phyloP scores from a whole-genome alignment of 2,329 filamentous ascomycete genomes.

The Fusarium continuum region DNA sequence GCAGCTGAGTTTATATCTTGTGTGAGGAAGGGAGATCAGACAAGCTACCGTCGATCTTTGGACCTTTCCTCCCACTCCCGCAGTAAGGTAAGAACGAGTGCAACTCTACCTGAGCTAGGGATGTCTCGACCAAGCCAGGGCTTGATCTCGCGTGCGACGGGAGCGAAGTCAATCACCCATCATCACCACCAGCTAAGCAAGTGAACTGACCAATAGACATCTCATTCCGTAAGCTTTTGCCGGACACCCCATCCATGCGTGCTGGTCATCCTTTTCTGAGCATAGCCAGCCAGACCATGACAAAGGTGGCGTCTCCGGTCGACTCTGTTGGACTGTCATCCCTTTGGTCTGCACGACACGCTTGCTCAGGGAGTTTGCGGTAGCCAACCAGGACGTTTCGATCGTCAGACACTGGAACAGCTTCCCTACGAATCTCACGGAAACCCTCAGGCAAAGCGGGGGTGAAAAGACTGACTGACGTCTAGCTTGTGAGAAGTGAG shows the following conservation, averaged over 20 bases:
- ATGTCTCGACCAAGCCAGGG: constrained; percentile 17
- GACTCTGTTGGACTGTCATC: constrained; percentile 7
- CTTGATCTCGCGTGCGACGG: constrained; percentile 27
- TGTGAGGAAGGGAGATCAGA: constrained; percentile 6
- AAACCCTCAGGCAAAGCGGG: neutral
- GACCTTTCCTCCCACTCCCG: neutral
- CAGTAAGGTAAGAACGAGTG: constrained; percentile 13
- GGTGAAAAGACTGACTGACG: neutral
- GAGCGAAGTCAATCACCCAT: constrained; percentile 30
- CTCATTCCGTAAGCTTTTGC: constrained; percentile 25
- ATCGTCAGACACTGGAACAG: constrained; percentile 11
- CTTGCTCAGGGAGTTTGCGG: neutral
- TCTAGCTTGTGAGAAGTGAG: constrained; percentile 17
- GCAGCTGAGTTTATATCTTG: constrained; percentile 24
- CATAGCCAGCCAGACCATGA: constrained; percentile 28
- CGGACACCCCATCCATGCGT: constrained; percentile 22
- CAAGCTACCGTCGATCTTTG: constrained; percentile 27
- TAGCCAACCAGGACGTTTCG: constrained; percentile 27
- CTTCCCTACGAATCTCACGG: constrained; percentile 1
- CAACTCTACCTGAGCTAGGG: constrained; percentile 12
- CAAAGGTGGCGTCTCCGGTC: constrained; percentile 31
- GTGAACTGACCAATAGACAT: constrained; percentile 14
- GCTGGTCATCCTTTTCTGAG: constrained; percentile 28
- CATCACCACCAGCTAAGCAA: constrained; percentile 19
- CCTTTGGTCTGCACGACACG: neutral